Conservation (phyloP, 495 filamentous ascomycete species). For the Platismatia glauca region DNA sequence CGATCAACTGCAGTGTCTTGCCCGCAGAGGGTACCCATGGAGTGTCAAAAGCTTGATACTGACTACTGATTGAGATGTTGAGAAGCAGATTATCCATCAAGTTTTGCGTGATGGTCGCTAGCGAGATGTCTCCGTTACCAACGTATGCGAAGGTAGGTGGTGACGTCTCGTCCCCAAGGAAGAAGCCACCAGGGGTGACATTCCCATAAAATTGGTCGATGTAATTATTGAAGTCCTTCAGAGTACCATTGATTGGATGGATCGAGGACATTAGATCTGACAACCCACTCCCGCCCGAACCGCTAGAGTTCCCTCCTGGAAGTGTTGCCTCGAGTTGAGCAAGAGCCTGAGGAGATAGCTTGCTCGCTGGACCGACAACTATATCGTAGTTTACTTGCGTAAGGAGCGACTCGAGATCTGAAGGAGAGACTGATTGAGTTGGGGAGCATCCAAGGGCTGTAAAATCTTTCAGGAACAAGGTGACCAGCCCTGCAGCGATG, state of each 20-base stretch:
- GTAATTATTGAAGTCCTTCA: slow-evolving; percentile 58
- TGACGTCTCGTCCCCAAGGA: slow-evolving; percentile 47
- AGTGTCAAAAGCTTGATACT: slow-evolving; percentile 60
- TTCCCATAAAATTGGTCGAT: slow-evolving; percentile 52
- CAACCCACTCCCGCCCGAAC: slow-evolving; percentile 15
- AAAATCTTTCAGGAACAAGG: slow-evolving; percentile 56
- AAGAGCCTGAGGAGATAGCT: slow-evolving; percentile 35
- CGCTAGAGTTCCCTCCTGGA: slow-evolving; percentile 18
- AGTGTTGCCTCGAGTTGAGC: slow-evolving; percentile 35
- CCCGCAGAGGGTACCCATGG: slow-evolving; percentile 55
- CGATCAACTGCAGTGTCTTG: slow-evolving; percentile 65
- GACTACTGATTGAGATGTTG: slow-evolving; percentile 56
- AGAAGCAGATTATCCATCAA: slow-evolving; percentile 55
- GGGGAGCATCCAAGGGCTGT: slow-evolving; percentile 49
- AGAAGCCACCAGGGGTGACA: slow-evolving; percentile 68
- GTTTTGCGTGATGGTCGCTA: slow-evolving; percentile 61
- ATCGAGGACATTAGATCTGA: slow-evolving; percentile 28
- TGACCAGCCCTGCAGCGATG: slow-evolving; percentile 64
- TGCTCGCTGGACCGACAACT: slow-evolving; percentile 52
- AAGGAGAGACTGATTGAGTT: slow-evolving; percentile 30
- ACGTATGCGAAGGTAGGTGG: slow-evolving; percentile 54
- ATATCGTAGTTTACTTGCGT: slow-evolving; percentile 38
- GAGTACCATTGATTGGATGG: slow-evolving; percentile 49
- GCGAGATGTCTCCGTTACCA: slow-evolving; percentile 40
- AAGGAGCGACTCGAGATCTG: slow-evolving; percentile 32